Evolutionary conservation across 2,329 filamentous ascomycete species (phyloP), one percentile per base, ranked within the genome.

Genomic region (Paecilomyces niveus): DNA sequence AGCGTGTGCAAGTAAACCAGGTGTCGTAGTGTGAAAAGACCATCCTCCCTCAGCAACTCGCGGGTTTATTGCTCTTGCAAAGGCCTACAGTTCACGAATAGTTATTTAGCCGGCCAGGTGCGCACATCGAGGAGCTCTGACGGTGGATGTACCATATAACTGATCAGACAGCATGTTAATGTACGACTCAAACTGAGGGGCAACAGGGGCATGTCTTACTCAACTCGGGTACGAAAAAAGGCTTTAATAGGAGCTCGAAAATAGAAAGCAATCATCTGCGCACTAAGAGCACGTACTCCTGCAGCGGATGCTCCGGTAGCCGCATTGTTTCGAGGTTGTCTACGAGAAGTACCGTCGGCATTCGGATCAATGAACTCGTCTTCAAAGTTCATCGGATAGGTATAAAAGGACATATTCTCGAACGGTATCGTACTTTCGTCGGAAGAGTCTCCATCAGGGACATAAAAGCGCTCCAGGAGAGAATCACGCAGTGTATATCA

Each of bases 231-330:
- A 61, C 90, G 85, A 76, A 97, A 96, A 72, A 97, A 97, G 15
- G 92, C 89, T 75, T 96, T 96, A 56, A 92, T 89, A 0, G 92
- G 92, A 0, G 91, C 90, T 58, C 92, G 83, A 71, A 96, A 97
- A 76, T 96, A 97, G 67, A 96, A 96, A 24, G 91, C 88, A 57
- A 96, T 83, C 67, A 91, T 81, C 70, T 95, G 89, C 7, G 90
- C 89, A 66, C 88, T 92, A 62, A 96, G 74, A 29, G 92, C 92
- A 53, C 92, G 88, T 62, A 92, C 89, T 49, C 90, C 85, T 22
- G 92, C 92, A 3, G 92, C 92, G 22, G 90, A 92, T n/a, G 90
- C 89, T 54, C 89, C 92, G 15, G 85, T 87, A 11, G 83, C 81
- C 13, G 85, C 82, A 79, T 84, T 83, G 59, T 78, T 82, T 63